phyloP scores from a whole-genome alignment of 164 flowering plant genomes.

The Buxus sempervirens region DNA sequence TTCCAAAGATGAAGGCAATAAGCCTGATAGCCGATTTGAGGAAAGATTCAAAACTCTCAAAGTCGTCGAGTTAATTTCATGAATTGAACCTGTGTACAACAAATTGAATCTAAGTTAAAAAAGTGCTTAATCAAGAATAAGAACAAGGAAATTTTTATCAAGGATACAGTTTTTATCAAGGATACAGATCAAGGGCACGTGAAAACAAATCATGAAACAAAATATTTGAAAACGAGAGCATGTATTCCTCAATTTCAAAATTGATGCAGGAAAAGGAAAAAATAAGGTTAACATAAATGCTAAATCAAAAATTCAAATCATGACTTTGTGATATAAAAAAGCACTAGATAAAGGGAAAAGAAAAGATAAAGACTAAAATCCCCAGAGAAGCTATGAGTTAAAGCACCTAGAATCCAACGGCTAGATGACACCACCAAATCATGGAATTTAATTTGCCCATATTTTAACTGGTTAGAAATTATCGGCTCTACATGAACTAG shows the following conservation, averaged over 20 bases:
- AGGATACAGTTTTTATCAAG: too few relatives aligned
- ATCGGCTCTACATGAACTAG: too few relatives aligned
- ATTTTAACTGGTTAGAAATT: too few relatives aligned
- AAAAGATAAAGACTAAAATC: too few relatives aligned
- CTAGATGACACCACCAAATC: too few relatives aligned
- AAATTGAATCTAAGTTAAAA: not conserved
- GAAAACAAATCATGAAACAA: not conserved
- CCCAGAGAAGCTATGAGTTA: too few relatives aligned
- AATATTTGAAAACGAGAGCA: not conserved
- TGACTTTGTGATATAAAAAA: not conserved
- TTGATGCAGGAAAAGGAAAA: not conserved
- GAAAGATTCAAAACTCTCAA: constrained; percentile 73
- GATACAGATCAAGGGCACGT: not conserved
- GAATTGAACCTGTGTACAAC: constrained; percentile 56
- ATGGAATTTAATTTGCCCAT: too few relatives aligned
- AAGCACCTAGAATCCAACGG: too few relatives aligned
- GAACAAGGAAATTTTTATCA: not conserved
- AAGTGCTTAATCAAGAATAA: not conserved
- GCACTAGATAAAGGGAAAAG: not conserved
- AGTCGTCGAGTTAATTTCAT: constrained; percentile 52
- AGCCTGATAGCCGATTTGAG: constrained; percentile 61
- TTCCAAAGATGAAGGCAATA: constrained; percentile 54
- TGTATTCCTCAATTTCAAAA: too few relatives aligned
- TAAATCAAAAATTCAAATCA: too few relatives aligned
- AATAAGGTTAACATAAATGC: not conserved